Conservation (phyloP, 306 rosid species). For the Acacia crassicarpa region DNA sequence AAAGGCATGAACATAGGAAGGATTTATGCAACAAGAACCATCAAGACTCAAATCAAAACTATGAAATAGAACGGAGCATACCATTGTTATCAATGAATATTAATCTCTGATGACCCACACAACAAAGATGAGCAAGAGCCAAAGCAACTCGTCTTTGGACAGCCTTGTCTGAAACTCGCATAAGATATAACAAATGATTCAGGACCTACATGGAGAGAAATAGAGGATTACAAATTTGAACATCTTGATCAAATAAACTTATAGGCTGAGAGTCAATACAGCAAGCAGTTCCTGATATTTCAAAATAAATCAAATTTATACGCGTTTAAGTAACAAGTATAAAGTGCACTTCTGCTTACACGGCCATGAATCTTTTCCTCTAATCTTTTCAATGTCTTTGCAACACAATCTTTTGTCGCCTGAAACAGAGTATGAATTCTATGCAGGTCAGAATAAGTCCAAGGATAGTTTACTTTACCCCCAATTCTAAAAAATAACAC, state of each 20-base stretch:
- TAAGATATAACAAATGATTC: conserved; percentile 73
- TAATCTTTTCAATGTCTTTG: conserved; percentile 82
- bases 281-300: neutral
- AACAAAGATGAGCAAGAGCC: conserved; percentile 92
- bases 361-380: conserved; percentile 90
- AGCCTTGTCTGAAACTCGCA: conserved; percentile 74
- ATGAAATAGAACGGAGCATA: conserved; percentile 33
- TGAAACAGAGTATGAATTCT: conserved; percentile 33
- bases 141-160: conserved; percentile 78
- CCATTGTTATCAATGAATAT: conserved; percentile 80
- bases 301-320: neutral
- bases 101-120: conserved; percentile 63
- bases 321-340: neutral
- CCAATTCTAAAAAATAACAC: neutral
- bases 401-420: conserved; percentile 92
- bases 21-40: conserved; percentile 22
- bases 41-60: neutral
- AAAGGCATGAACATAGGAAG: neutral
- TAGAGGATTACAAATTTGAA: conserved; percentile 28
- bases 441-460: conserved; percentile 9
- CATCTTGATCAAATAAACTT: conserved; percentile 6
- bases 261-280: neutral
- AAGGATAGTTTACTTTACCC: neutral
- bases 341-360: conserved; percentile 44
- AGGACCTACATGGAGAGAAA: conserved; percentile 59